phyloP scores from a whole-genome alignment of 176 grass and related monocot species.

The Puya raimondii region DNA sequence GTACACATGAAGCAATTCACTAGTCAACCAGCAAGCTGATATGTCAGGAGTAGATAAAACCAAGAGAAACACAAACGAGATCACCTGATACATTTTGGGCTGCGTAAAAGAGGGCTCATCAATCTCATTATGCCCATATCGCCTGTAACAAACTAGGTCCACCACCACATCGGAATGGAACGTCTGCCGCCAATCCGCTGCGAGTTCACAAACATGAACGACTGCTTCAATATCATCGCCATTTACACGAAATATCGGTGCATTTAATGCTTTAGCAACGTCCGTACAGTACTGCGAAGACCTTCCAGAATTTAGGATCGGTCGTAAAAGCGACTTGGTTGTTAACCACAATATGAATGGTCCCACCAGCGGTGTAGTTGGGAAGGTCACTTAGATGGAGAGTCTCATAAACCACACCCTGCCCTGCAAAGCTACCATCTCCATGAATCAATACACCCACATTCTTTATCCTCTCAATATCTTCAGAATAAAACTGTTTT shows the following conservation, averaged over 20 bases:
- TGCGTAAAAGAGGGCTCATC: slow-evolving; percentile 96
- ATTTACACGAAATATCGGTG: slow-evolving; percentile 81
- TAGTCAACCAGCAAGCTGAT: not conserved
- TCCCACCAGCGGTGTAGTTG: slow-evolving; percentile 87
- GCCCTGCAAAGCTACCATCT: slow-evolving; percentile 90
- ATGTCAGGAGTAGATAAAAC: not conserved
- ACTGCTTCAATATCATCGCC: slow-evolving; percentile 90
- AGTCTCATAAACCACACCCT: slow-evolving; percentile 93
- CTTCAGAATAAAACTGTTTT: slow-evolving; percentile 86
- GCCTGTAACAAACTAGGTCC: slow-evolving; percentile 74
- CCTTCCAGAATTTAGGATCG: slow-evolving; percentile 34
- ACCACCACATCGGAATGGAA: slow-evolving; percentile 89
- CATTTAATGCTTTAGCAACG: slow-evolving; percentile 46
- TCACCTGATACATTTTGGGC: slow-evolving; percentile 95
- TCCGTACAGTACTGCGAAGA: slow-evolving; percentile 49
- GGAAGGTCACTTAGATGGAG: slow-evolving; percentile 90
- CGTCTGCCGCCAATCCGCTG: slow-evolving; percentile 87
- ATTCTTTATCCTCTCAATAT: slow-evolving; percentile 79
- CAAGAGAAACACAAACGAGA: not conserved
- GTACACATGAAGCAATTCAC: not conserved
- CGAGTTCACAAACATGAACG: slow-evolving; percentile 70
- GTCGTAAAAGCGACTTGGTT: slow-evolving; percentile 54
- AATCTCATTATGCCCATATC: slow-evolving; percentile 92
- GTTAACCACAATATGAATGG: slow-evolving; percentile 49
- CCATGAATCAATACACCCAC: slow-evolving; percentile 79